Base-by-base conservation (phyloP, 1,139 yeast genomes). In the Yamadazyma sp. region DNA sequence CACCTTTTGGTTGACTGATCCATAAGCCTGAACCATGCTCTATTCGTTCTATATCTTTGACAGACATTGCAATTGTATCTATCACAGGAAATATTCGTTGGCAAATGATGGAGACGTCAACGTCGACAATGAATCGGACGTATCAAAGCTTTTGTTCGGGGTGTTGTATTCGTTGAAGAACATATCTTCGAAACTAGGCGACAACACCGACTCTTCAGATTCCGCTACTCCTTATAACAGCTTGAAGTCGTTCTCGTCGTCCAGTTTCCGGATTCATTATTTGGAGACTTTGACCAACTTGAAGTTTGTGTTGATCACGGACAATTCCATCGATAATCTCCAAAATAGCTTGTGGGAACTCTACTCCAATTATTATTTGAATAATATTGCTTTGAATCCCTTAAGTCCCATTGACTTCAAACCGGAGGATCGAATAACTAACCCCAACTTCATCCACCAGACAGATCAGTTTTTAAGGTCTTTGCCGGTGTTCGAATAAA, bases 31-130 rank as follows among this genome's bases (percentile, higher is more conserved):
- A 8, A 33, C 15, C 18, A 46, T 43, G 46, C 42, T 50, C 32
- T 83, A 83, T 62, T 85, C 96, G 7, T 85, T 89, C 58, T 86
- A 89, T 82, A 77, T 91, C 40, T 91, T 84, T 58, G 96, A 91
- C 58, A 77, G 94, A 56, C 97, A 91, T 59, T 87, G 95, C 64
- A 81, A 80, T 49, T 86, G 95, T 55, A 77, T 86, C 30, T 86
- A 79, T 61, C 77, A 74, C 50, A 64, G 92, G 32, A 89, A 83
- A 55, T 85, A 77, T 69, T 67, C 60, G 16, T 20, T 29, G 8
- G 40, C 36, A 3, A 37, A 41, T 22, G 53, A 48, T n/a, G 85
- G 84, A 1, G 56, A 74, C 0, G 66, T 75, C 36, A 84, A 84
- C 54, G 66, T 71, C 18, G 75, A 71, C 44, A 82, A 79, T 54